phyloP scores from a whole-genome alignment of 768 basidiomycete species.

The Exidia glandulosa region DNA sequence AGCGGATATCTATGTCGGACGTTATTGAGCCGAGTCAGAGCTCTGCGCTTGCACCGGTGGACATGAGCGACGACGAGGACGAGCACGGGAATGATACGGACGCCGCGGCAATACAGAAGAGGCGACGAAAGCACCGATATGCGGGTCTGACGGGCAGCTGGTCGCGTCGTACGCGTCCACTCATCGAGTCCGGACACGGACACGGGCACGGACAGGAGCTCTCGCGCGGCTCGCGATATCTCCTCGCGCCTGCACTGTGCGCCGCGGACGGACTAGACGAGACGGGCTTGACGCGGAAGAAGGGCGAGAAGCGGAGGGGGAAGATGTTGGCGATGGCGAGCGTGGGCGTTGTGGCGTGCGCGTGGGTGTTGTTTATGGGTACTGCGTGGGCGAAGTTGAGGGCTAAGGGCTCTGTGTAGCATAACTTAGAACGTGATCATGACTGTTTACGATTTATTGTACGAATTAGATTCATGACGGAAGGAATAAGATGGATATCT shows the following conservation, averaged over 20 bases:
- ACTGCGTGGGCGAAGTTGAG: slow-evolving; percentile 51
- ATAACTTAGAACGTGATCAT: too few species aligned
- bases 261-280: slow-evolving; percentile 12
- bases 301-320: slow-evolving; percentile 36
- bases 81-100: neutral
- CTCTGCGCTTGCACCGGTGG: neutral
- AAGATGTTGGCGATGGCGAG: slow-evolving; percentile 35
- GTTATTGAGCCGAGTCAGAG: neutral
- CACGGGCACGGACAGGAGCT: neutral
- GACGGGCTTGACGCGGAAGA: slow-evolving; percentile 9
- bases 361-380: slow-evolving; percentile 55
- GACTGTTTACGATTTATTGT: too few species aligned
- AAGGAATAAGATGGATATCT: too few species aligned
- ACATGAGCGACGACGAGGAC: neutral
- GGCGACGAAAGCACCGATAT: neutral
- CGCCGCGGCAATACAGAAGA: neutral
- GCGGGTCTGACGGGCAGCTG: neutral
- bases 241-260: slow-evolving; percentile 13
- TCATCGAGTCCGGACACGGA: neutral
- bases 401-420: too few species aligned
- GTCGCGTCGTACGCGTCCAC: slow-evolving; percentile 1
- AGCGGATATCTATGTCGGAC: slow-evolving; percentile 1
- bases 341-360: slow-evolving; percentile 31
- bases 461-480: too few species aligned
- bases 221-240: neutral